Evolutionary conservation across 768 basidiomycete species (phyloP), one percentile per base, ranked within the genome.

Genomic region (Krasilnikovozyma curviuscula): DNA sequence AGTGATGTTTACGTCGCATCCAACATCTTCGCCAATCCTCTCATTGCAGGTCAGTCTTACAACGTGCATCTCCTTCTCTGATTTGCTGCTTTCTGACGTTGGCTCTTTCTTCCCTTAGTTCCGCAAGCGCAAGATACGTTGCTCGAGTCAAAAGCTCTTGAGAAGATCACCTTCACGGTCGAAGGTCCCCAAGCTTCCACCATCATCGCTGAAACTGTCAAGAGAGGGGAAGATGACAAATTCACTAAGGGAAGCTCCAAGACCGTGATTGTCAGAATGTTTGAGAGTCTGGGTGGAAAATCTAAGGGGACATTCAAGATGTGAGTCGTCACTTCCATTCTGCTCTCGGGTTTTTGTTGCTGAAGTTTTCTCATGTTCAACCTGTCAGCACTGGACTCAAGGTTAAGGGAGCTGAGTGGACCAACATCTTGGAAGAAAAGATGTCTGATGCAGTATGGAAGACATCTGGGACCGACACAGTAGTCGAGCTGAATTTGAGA

Each of bases 251-350:
- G n/a, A n/a, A n/a, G n/a, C n/a, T n/a, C n/a, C 18, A 71, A 72
- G 44, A 81, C 78, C 0, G 66, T 97, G 43, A 68, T 97, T 7
- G 65, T 93, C 35, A 73, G 93, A 7, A 57, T 95, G n/a, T 95
- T 89, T 63, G 93, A 98, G 62, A 84, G 85, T 1, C 81, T 75
- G 52, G 93, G 93, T 13, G 91, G 91, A 0, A 83, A 86, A 54
- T 86, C 81, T 3, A 71, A 68, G 18, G 77, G 72, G 6, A 69
- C 67, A 24, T 60, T 95, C 46, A 68, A 67, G 39, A 67, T 89
- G 66, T 68, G 43, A 59, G 65, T 60, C 18, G 12, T n/a, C n/a
- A n/a, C n/a, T n/a, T n/a, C 29, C 24, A 28, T 19, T 33, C 8
- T 19, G 10, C 25, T 34, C 18, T 28, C 18, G 8, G 14, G 32